phyloP scores from a whole-genome alignment of 2,329 filamentous ascomycete genomes.

The Epichloe bromicola region DNA sequence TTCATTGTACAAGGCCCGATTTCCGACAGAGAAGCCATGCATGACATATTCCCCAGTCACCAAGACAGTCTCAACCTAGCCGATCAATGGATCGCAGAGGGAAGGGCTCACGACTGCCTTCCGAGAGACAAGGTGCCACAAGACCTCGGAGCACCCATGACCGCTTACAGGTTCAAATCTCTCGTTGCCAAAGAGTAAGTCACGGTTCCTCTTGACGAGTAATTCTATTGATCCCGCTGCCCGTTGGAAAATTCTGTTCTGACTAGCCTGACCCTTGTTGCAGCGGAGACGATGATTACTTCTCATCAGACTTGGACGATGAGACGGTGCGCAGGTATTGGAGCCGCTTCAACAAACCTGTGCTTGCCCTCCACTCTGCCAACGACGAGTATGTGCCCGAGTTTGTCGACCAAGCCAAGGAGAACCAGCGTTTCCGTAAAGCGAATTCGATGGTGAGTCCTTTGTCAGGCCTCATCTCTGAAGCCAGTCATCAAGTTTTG shows the following conservation, averaged over 20 bases:
- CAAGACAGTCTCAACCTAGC: slow-evolving; percentile 35
- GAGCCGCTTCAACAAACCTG: slow-evolving; percentile 43
- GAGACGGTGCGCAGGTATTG: slow-evolving; percentile 50
- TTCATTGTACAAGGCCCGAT: slow-evolving; percentile 71
- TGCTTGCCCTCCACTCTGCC: slow-evolving; percentile 53
- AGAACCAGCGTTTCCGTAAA: slow-evolving; percentile 44
- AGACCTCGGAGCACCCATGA: slow-evolving; percentile 31
- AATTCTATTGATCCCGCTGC: not conserved
- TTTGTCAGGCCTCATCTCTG: slow-evolving; percentile 40
- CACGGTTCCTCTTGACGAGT: not conserved
- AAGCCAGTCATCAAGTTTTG: slow-evolving; percentile 37
- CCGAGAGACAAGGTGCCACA: slow-evolving; percentile 29
- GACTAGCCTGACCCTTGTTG: not conserved
- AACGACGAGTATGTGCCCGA: slow-evolving; percentile 52
- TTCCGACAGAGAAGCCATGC: slow-evolving; percentile 58
- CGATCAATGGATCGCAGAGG: slow-evolving; percentile 39
- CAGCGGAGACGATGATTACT: slow-evolving; percentile 72
- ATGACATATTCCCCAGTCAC: slow-evolving; percentile 31
- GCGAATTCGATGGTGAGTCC: slow-evolving; percentile 33
- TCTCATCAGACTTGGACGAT: slow-evolving; percentile 61
- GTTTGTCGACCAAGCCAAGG: slow-evolving; percentile 40
- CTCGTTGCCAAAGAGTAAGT: slow-evolving; percentile 37
- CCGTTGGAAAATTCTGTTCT: not conserved
- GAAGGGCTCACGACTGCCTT: slow-evolving; percentile 42
- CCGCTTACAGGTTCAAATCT: slow-evolving; percentile 40